A percentile compares a stretch with the other conserved stretches of the same genome.
These are phyloP conservation scores for Euphrasia arctica DNA, from an alignment of 305 asterid genomes.

Conservation along the genomic window DNA sequence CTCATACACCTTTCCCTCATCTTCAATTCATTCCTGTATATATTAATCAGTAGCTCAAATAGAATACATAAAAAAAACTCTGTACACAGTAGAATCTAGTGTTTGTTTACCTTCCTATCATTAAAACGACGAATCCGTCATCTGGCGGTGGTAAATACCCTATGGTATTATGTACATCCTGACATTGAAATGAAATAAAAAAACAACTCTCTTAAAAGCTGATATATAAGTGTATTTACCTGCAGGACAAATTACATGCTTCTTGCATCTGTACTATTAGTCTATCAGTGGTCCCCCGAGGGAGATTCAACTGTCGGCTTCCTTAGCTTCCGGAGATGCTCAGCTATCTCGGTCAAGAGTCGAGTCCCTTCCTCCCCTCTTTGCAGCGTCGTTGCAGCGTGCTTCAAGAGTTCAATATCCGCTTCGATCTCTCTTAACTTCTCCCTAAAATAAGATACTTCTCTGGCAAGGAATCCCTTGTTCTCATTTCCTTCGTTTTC, in stretches of 20 bases:
- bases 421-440: slow-evolving; percentile 78
- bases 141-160: slow-evolving; percentile 1
- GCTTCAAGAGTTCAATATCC: slow-evolving; percentile 84
- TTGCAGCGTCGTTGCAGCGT: slow-evolving; percentile 72
- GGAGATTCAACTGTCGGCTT: slow-evolving; percentile 18
- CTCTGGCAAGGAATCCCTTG: slow-evolving; percentile 47
- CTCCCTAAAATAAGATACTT: slow-evolving; percentile 54
- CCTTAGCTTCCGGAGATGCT: slow-evolving; percentile 59
- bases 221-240: slow-evolving; percentile 12
- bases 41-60: not conserved
- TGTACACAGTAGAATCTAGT: not conserved
- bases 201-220: not conserved
- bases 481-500: slow-evolving; percentile 37
- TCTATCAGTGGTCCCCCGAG: slow-evolving; percentile 4
- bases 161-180: slow-evolving; percentile 22
- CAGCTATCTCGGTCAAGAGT: slow-evolving; percentile 78
- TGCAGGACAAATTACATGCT: slow-evolving; percentile 8
- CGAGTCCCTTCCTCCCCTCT: slow-evolving; percentile 64
- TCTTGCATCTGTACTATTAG: slow-evolving; percentile 16
- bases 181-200: not conserved
- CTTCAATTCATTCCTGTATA: slow-evolving; percentile 11
- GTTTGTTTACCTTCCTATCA: slow-evolving; percentile 16
- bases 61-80: not conserved
- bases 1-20: slow-evolving; percentile 1
- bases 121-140: slow-evolving; percentile 7